A percentile compares a stretch with the other conserved stretches of the same genome.
Evolutionary conservation across 495 filamentous ascomycete species (phyloP).

Genomic region (Trichoderma virens): DNA sequence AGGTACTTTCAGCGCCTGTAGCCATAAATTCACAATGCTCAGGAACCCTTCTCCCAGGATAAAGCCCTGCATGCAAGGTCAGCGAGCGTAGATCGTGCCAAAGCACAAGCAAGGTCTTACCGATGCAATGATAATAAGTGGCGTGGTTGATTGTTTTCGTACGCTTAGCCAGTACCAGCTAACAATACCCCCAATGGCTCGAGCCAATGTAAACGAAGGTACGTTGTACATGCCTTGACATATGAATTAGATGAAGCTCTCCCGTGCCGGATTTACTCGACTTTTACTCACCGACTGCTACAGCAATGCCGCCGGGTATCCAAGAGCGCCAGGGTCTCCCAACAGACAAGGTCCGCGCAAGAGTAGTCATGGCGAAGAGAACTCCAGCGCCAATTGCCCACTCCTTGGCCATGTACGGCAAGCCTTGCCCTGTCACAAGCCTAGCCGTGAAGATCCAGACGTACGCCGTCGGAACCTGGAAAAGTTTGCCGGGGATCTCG

Average conservation of each 20-base stretch:
- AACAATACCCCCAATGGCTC: slow-evolving; percentile 76
- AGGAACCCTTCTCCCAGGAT: slow-evolving; percentile 92
- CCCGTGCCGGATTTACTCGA: background rate
- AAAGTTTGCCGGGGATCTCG: slow-evolving; percentile 73
- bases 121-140: slow-evolving; percentile 50
- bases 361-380: slow-evolving; percentile 62
- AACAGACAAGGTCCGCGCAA: slow-evolving; percentile 50
- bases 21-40: slow-evolving; percentile 81
- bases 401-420: slow-evolving; percentile 73
- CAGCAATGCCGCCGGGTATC: slow-evolving; percentile 89
- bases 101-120: slow-evolving; percentile 24
- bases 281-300: slow-evolving; percentile 62
- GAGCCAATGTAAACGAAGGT: slow-evolving; percentile 87
- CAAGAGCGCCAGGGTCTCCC: slow-evolving; percentile 46
- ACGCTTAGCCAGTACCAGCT: slow-evolving; percentile 70
- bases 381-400: slow-evolving; percentile 64
- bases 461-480: slow-evolving; percentile 89
- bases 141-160: slow-evolving; percentile 45
- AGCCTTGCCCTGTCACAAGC: slow-evolving; percentile 84
- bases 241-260: slow-evolving; percentile 18
- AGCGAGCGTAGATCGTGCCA: background rate
- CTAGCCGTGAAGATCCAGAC: slow-evolving; percentile 97
- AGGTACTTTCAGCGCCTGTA: slow-evolving; percentile 74
- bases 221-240: slow-evolving; percentile 86
- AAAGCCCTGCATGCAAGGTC: slow-evolving; percentile 48